Evolutionary conservation across 345 rosid species (phyloP), one percentile per base, ranked within the genome.

Genomic region (Fremontodendron californicum): DNA sequence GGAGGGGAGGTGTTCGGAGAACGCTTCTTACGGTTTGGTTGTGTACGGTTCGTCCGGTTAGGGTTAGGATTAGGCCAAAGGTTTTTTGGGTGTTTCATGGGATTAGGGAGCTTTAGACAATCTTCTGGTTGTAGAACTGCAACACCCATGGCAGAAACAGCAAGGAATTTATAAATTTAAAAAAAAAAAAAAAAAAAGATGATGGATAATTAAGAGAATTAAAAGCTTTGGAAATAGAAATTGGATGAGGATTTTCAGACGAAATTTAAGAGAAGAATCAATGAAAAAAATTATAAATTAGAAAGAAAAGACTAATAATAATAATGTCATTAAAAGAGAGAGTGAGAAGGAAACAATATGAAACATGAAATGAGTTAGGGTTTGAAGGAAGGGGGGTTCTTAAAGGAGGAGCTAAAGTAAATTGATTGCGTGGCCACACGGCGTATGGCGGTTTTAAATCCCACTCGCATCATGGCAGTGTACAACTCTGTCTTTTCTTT

Each of bases 111-210:
- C 9, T 68, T 79, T 0, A 93, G 77, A 73, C 84, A 85, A 51
- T 88, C 93, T 1, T 72, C 89, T 0, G 96, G 99, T 48, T 85
- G 69, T 0, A 88, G 82, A 80, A 93, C 86, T 1, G 90, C 98
- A 2, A 87, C 91, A 9, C 87, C 92, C 98, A 94, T 94, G 51
- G 77, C 71, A 48, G 35, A 43, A 3, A 5, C 3, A 60, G 16
- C 25, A 15, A 3, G 25, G 16, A 4, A 21, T 21, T 43, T 66
- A 66, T 46, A 66, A 23, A 2, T 23, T 23, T 7, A 43, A 39
- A 3, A n/a, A n/a, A 0, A 9, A 0, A 51, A 5, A 6, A 57
- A 43, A 39, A 3, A n/a, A n/a, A 0, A 9, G 0, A 51, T 19
- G n/a, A 57, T 9, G 16, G 23, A 57, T 8, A 55, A 21, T 9